These are phyloP conservation scores for Penicillium nordicum DNA, from an alignment of 2,329 filamentous ascomycete species.

Conservation along the genomic window DNA sequence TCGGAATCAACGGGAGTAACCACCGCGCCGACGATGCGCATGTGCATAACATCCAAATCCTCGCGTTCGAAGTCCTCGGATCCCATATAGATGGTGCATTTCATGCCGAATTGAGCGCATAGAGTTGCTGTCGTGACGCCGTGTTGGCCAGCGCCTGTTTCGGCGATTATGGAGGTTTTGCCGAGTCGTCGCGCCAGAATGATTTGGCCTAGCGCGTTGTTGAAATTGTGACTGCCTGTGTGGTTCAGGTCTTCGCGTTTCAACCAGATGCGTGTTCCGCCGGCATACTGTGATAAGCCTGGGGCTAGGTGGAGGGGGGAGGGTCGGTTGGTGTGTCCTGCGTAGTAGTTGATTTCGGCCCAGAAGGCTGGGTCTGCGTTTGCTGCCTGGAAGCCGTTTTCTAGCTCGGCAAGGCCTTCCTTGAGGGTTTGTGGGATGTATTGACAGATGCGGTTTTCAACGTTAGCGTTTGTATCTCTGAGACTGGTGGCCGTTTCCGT, in stretches of 20 bases:
- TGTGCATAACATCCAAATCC: slow-evolving; percentile 92
- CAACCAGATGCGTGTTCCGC: slow-evolving; percentile 91
- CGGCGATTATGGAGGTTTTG: slow-evolving; percentile 94
- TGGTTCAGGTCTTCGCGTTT: slow-evolving; percentile 97
- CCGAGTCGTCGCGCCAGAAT: slow-evolving; percentile 81
- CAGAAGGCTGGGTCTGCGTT: slow-evolving; percentile 84
- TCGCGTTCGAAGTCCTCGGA: slow-evolving; percentile 91
- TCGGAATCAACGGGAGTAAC: slow-evolving; percentile 69
- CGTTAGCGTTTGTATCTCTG: slow-evolving; percentile 48
- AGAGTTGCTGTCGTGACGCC: slow-evolving; percentile 94
- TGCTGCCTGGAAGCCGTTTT: slow-evolving; percentile 81
- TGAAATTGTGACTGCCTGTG: slow-evolving; percentile 97
- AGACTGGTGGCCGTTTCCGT: neutral
- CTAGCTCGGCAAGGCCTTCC: slow-evolving; percentile 84
- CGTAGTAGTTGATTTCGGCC: slow-evolving; percentile 90
- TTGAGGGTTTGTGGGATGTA: slow-evolving; percentile 96
- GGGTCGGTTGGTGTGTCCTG: slow-evolving; percentile 89
- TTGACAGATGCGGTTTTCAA: slow-evolving; percentile 90
- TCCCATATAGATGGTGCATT: slow-evolving; percentile 96
- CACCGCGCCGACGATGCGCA: slow-evolving; percentile 85
- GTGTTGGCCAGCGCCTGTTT: slow-evolving; percentile 93
- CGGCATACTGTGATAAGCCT: slow-evolving; percentile 77
- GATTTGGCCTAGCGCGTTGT: slow-evolving; percentile 91
- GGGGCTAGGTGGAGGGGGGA: slow-evolving; percentile 83
- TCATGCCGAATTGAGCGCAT: slow-evolving; percentile 94